These are phyloP conservation scores for Pulicaria dysenterica DNA, from an alignment of 129 eudicot genomes.

Conservation along the genomic window DNA sequence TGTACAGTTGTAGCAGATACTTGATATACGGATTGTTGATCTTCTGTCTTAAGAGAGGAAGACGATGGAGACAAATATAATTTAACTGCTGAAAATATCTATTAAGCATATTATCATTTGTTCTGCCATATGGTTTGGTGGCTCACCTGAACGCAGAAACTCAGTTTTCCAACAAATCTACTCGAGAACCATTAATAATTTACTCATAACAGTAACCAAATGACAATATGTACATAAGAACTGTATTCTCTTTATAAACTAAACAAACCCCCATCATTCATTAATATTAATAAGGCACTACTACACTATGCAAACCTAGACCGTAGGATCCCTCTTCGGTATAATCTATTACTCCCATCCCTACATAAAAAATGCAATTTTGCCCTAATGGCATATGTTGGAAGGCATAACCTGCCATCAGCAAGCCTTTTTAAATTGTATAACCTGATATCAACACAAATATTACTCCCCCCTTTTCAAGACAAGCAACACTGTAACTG, in stretches of 20 bases:
- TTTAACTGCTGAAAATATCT: background rate
- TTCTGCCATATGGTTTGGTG: background rate
- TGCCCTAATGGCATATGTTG: too few relatives aligned
- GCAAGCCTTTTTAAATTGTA: too few relatives aligned
- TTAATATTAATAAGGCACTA: background rate
- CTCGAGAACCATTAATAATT: background rate
- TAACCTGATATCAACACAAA: background rate
- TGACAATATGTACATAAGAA: background rate
- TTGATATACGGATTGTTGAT: too few relatives aligned
- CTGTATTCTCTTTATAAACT: background rate
- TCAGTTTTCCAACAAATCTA: slow-evolving; percentile 2
- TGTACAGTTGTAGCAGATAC: too few relatives aligned
- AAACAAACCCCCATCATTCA: slow-evolving; percentile 16
- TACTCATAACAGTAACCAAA: background rate
- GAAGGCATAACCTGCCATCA: background rate
- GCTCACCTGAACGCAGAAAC: background rate
- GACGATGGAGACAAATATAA: too few relatives aligned
- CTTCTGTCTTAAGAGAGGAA: too few relatives aligned
- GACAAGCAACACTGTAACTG: too few relatives aligned
- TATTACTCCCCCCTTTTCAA: slow-evolving; percentile 3
- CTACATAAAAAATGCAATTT: too few relatives aligned
- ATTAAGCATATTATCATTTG: background rate
- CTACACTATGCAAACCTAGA: background rate
- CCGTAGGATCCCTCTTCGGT: background rate
- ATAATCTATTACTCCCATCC: background rate